Conservation (phyloP, 768 basidiomycete genomes). For the Panaeolus papilionaceus region DNA sequence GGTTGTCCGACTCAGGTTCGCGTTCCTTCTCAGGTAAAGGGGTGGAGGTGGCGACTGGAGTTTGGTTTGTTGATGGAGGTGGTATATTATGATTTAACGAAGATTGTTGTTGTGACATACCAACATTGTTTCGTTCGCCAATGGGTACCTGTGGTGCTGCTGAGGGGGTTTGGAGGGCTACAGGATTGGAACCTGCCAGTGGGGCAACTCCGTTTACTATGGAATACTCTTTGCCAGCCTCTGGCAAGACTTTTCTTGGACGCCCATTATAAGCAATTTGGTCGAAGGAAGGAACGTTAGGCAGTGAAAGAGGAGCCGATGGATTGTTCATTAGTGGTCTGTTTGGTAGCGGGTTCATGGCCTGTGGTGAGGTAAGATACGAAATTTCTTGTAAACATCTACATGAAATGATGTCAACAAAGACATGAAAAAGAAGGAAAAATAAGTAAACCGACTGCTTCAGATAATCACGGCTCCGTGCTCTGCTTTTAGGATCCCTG, state of each 20-base stretch:
- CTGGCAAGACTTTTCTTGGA: conserved; percentile 81
- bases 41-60: conserved; percentile 34
- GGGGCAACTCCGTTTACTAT: conserved; percentile 66
- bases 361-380: conserved; percentile 95
- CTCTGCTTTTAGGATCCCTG: conserved; percentile 94
- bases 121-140: conserved; percentile 57
- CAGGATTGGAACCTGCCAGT: conserved; percentile 50
- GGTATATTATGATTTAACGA: conserved; percentile 35
- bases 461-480: conserved; percentile 93
- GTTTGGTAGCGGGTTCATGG: conserved; percentile 95
- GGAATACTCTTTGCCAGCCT: conserved; percentile 74
- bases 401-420: conserved; percentile 12
- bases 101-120: conserved; percentile 45
- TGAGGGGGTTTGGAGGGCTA: conserved; percentile 54
- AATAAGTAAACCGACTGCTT: conserved; percentile 77
- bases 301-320: conserved; percentile 66
- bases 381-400: conserved; percentile 98
- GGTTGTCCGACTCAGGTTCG: conserved; percentile 54
- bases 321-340: conserved; percentile 77
- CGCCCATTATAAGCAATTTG: conserved; percentile 78
- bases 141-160: conserved; percentile 43
- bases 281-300: conserved; percentile 78
- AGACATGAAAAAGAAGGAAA: conserved; percentile 9
- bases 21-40: conserved; percentile 47
- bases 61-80: conserved; percentile 42